phyloP scores from a whole-genome alignment of 2,329 filamentous ascomycete species.

The Herpomyces periplanetae region DNA sequence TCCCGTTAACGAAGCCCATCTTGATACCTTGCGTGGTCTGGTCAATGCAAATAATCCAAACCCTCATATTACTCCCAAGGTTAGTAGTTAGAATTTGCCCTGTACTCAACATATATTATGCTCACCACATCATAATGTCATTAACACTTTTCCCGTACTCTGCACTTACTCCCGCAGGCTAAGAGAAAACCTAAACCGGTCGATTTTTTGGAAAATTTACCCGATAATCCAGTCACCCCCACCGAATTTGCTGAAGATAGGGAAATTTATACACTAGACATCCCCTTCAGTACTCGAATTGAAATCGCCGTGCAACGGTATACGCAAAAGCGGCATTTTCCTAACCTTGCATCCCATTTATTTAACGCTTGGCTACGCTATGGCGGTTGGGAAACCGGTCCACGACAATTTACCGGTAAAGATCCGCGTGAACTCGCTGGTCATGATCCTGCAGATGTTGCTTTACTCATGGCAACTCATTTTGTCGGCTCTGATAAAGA shows the following conservation, averaged over 20 bases:
- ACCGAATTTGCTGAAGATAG: conserved; percentile 23
- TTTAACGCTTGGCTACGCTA: conserved; percentile 48
- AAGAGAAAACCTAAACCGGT: too few relatives aligned
- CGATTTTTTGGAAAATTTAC: conserved; percentile 24
- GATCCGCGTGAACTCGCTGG: conserved; percentile 18
- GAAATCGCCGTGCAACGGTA: conserved; percentile 53
- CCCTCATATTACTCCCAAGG: too few relatives aligned
- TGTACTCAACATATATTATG: too few relatives aligned
- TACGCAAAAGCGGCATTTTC: conserved; percentile 31
- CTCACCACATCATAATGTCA: too few relatives aligned
- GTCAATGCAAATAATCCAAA: too few relatives aligned
- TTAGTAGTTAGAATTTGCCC: too few relatives aligned
- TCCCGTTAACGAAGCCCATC: too few relatives aligned
- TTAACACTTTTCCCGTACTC: too few relatives aligned
- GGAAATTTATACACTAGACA: conserved; percentile 20
- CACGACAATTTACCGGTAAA: conserved; percentile 20
- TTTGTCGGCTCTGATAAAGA: conserved; percentile 13
- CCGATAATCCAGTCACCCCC: conserved; percentile 37
- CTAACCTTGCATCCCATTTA: conserved; percentile 16
- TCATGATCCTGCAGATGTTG: conserved; percentile 21
- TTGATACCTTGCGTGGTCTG: too few relatives aligned
- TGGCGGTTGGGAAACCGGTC: conserved; percentile 29
- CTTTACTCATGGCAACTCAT: conserved; percentile 20
- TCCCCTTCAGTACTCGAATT: conserved; percentile 21
- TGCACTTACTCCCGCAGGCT: too few relatives aligned